Percentiles rank a stretch among this genome's conserved stretches.
These are phyloP conservation scores for Senna tora DNA, from an alignment of 306 rosid species.

Conservation along the genomic window DNA sequence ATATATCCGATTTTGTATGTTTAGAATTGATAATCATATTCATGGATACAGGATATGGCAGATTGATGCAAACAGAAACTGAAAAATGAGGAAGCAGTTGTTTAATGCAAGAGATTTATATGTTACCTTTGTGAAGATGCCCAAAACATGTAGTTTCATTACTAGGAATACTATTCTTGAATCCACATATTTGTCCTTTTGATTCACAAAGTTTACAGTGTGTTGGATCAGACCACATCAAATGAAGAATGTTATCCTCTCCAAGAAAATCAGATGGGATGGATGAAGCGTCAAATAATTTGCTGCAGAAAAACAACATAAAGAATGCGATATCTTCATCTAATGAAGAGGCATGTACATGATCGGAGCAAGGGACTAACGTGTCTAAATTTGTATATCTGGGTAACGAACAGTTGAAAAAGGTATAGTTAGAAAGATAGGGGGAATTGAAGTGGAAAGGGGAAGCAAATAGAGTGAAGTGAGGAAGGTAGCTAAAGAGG, in stretches of 20 bases:
- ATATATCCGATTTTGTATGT: too few relatives aligned
- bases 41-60: background rate
- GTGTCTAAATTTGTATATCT: too few relatives aligned
- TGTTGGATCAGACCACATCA: background rate
- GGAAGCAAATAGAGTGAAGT: constrained; percentile 32
- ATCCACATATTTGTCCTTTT: constrained; percentile 12
- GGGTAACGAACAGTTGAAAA: background rate
- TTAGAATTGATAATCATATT: background rate
- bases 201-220: background rate
- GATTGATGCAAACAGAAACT: background rate
- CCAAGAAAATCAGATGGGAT: background rate
- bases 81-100: too few relatives aligned
- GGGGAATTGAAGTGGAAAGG: background rate
- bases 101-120: background rate
- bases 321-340: too few relatives aligned
- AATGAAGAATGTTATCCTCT: background rate
- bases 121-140: constrained; percentile 17
- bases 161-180: constrained; percentile 24
- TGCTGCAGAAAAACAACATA: constrained; percentile 29
- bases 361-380: too few relatives aligned
- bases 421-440: background rate
- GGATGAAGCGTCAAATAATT: constrained; percentile 30
- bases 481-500: constrained; percentile 1
- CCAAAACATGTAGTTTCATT: constrained; percentile 25
- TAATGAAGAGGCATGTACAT: too few relatives aligned